phyloP scores from a whole-genome alignment of 2,329 filamentous ascomycete genomes.

The Colletotrichum plurivorum region DNA sequence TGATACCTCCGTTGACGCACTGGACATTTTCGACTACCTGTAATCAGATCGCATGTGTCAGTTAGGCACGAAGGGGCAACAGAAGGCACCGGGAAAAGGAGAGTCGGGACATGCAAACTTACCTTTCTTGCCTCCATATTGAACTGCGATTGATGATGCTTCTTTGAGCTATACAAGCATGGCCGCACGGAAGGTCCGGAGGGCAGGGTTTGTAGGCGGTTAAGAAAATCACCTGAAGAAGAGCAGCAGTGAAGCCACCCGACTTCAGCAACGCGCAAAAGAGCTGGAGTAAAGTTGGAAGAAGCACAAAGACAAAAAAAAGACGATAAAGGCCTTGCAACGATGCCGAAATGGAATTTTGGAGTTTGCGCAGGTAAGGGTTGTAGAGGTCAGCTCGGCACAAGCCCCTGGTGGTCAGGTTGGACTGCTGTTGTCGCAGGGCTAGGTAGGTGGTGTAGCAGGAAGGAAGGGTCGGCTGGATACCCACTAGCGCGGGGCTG shows the following conservation, averaged over 20 bases:
- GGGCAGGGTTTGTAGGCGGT: slow-evolving; percentile 7
- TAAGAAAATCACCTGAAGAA: slow-evolving; percentile 24
- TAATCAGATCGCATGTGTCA: background rate
- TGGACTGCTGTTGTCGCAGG: slow-evolving; percentile 15
- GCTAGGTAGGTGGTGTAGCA: slow-evolving; percentile 9
- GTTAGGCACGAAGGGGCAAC: background rate
- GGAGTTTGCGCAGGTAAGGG: slow-evolving; percentile 24
- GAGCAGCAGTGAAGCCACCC: slow-evolving; percentile 29
- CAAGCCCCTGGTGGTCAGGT: slow-evolving; percentile 14
- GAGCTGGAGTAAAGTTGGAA: background rate
- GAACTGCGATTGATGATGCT: slow-evolving; percentile 34
- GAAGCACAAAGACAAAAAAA: background rate
- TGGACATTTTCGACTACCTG: slow-evolving; percentile 71
- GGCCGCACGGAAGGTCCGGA: slow-evolving; percentile 32
- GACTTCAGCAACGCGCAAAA: slow-evolving; percentile 12
- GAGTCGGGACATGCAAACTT: slow-evolving; percentile 33
- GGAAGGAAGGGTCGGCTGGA: slow-evolving; percentile 28
- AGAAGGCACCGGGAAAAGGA: background rate
- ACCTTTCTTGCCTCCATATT: slow-evolving; percentile 60
- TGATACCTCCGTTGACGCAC: slow-evolving; percentile 71
- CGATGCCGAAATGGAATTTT: slow-evolving; percentile 8
- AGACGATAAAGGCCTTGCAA: background rate
- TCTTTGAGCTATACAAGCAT: slow-evolving; percentile 38
- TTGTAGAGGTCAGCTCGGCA: slow-evolving; percentile 2
- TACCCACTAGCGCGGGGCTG: slow-evolving; percentile 39